Conservation (phyloP, 768 basidiomycete species). For the Xerocomus brunneocitrinus region DNA sequence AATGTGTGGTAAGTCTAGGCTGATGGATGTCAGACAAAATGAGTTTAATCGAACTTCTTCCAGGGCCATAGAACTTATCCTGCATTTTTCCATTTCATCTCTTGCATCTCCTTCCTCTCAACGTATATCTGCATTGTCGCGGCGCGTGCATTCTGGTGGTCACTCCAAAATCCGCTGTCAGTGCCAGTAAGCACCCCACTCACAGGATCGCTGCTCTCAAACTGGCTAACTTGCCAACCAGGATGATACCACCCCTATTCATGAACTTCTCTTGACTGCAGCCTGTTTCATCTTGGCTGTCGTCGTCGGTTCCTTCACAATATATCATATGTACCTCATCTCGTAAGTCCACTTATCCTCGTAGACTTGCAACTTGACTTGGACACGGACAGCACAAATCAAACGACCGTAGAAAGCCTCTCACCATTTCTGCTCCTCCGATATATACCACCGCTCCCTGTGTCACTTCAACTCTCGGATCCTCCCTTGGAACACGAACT, state of each 20-base stretch:
- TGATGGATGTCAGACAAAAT: not conserved
- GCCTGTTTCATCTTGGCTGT: slow-evolving; percentile 55
- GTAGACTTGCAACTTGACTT: not conserved
- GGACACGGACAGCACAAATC: slow-evolving; percentile 56
- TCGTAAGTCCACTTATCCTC: slow-evolving; percentile 42
- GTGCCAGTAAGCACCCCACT: slow-evolving; percentile 44
- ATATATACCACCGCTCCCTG: slow-evolving; percentile 60
- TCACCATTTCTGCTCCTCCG: slow-evolving; percentile 72
- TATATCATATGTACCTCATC: slow-evolving; percentile 74
- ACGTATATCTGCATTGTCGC: slow-evolving; percentile 55
- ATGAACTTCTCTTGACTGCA: slow-evolving; percentile 63
- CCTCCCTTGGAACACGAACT: slow-evolving; percentile 73
- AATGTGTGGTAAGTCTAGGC: slow-evolving; percentile 58
- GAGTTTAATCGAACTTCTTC: not conserved
- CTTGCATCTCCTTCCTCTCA: slow-evolving; percentile 57
- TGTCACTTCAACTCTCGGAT: slow-evolving; percentile 48
- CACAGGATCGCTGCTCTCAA: not conserved
- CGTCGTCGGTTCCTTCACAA: slow-evolving; percentile 70
- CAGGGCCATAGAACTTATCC: slow-evolving; percentile 84
- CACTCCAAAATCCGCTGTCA: slow-evolving; percentile 57
- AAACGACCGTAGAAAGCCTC: slow-evolving; percentile 78
- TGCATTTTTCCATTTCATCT: slow-evolving; percentile 76
- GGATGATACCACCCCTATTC: slow-evolving; percentile 64
- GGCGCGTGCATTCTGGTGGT: slow-evolving; percentile 52
- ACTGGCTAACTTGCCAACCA: slow-evolving; percentile 24